Base-by-base conservation (phyloP, 2,329 filamentous ascomycete genomes). In the Cyphellophora europaea region DNA sequence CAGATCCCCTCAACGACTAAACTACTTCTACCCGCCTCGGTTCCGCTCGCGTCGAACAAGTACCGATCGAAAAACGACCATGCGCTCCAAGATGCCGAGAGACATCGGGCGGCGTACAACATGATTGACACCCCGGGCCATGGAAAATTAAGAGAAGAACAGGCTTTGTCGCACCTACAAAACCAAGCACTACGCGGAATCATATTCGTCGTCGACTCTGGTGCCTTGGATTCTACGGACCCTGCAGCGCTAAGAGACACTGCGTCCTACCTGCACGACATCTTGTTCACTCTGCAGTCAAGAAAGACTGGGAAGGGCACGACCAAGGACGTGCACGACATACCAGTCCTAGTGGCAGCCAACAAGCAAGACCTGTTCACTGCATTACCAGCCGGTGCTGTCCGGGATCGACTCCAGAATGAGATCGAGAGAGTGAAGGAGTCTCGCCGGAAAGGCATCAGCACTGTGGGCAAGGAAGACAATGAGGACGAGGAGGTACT, bases 311-410 rank as follows among this genome's bases (percentile, higher is more conserved):
- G 29, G 3, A 45, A 45, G 33, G 28, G 27, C 10, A 27, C 28
- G 14, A 60, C 61, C 14, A 60, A 57, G 42, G 51, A 41, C 25
- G 77, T 71, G 43, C 69, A 69, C 2, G 67, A 73, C 14, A 69
- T 91, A 6, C 78, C 83, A 0, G 71, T 98, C 5, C 69, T 98
- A 21, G 67, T 98, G 19, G 88, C 87, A 2, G 88, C 87, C 35
- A 98, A 96, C 62, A 98, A 98, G 69, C 73, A 87, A 54, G 91
- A 98, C 57, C 69, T 98, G 1, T 98, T 98, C 56, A 95, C 91
- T 0, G 86, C 89, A 5, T 64, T 95, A 33, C 91, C 91, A 0
- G 74, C 83, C 0, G 71, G 73, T 5, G 67, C 93, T 19, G 83
- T 95, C 40, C 80, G 75, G 57, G 69, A 70, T 35, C 75, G 73